A percentile compares a stretch with the other conserved stretches of the same genome.
Evolutionary conservation across 2,329 filamentous ascomycete genomes (phyloP).

Genomic region (Fusarium temperatum): DNA sequence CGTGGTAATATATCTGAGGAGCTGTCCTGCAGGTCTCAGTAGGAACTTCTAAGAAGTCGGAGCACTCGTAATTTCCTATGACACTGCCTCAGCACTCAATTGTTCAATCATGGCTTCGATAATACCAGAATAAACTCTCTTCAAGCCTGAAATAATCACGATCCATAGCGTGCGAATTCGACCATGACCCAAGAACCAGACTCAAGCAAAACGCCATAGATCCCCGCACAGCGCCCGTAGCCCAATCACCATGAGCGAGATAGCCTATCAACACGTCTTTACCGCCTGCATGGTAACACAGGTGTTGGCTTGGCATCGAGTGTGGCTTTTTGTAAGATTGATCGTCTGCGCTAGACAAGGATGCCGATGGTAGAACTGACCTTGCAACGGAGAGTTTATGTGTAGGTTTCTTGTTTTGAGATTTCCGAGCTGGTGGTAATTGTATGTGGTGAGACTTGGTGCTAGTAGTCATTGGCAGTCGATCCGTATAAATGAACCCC

Average conservation of each 20-base stretch:
- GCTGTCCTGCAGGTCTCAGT: background rate
- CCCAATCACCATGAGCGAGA: background rate
- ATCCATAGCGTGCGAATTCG: background rate
- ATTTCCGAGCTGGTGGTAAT: background rate
- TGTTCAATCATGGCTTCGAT: no score
- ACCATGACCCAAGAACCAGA: background rate
- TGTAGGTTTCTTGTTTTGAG: background rate
- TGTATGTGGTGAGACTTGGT: no score
- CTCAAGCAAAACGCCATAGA: background rate
- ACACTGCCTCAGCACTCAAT: no score
- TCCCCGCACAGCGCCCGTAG: background rate
- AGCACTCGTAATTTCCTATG: no score
- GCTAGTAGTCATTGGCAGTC: slow-evolving; percentile 41
- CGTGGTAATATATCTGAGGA: background rate
- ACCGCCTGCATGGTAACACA: background rate
- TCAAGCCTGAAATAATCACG: background rate
- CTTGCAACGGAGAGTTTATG: background rate
- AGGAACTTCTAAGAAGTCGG: background rate
- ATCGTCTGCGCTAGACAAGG: background rate
- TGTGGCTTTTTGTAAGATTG: background rate
- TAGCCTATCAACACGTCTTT: background rate
- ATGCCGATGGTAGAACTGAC: background rate
- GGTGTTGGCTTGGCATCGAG: background rate
- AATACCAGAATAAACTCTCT: background rate
- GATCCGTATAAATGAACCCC: slow-evolving; percentile 41